These are phyloP conservation scores for Leptodontidium sp. DNA, from an alignment of 2,329 filamentous ascomycete species.

Conservation along the genomic window DNA sequence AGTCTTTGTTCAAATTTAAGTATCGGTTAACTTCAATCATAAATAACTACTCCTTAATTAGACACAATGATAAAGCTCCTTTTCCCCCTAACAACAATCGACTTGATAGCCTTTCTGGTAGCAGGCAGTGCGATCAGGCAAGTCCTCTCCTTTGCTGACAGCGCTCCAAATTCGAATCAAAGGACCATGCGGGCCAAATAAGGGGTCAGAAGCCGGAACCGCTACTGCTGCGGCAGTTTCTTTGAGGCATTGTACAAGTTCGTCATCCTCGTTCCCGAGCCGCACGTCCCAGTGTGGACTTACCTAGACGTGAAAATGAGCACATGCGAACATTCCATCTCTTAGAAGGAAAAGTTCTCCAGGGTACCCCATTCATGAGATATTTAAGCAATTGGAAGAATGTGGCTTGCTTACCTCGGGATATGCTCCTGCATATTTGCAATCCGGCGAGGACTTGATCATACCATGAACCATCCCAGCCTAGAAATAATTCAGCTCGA, in stretches of 20 bases:
- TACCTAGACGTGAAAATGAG: background rate
- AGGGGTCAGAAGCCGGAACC: background rate
- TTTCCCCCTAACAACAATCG: background rate
- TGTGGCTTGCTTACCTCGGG: background rate
- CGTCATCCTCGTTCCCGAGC: background rate
- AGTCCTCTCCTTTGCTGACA: background rate
- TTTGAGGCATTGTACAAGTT: too few relatives aligned
- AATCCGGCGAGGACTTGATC: background rate
- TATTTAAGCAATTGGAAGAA: too few relatives aligned
- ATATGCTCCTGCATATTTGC: conserved; percentile 4
- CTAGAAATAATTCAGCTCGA: background rate
- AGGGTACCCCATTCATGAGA: too few relatives aligned
- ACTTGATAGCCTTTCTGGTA: conserved; percentile 1
- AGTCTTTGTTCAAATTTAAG: too few relatives aligned
- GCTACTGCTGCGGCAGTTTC: background rate
- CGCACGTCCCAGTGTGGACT: background rate
- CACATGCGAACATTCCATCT: too few relatives aligned
- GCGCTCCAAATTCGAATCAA: background rate
- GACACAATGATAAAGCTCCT: background rate
- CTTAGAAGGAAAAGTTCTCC: too few relatives aligned
- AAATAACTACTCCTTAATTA: too few relatives aligned
- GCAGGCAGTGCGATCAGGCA: background rate
- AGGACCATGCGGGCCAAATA: background rate
- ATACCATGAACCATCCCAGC: background rate
- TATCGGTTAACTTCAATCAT: too few relatives aligned